Evolutionary conservation across 306 rosid genomes (phyloP).

Genomic region (Begonia masoniana): DNA sequence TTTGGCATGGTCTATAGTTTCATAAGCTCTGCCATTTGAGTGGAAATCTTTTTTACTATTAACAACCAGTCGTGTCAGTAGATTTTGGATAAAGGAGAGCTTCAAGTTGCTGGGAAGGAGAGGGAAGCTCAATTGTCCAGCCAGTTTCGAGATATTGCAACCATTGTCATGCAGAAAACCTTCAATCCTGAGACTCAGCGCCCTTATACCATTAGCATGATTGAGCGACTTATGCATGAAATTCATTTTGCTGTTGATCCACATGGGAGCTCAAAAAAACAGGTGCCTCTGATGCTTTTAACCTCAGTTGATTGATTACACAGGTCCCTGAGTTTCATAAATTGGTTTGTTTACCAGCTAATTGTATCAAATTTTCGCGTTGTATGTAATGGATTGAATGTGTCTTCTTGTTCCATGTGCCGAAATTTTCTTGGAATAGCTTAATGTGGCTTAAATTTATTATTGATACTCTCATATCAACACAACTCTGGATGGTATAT

Average conservation of each 20-base stretch:
- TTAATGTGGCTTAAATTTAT: too few relatives aligned
- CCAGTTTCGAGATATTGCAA: conserved; percentile 95
- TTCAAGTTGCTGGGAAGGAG: conserved; percentile 95
- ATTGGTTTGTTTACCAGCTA: too few relatives aligned
- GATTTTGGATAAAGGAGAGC: conserved; percentile 89
- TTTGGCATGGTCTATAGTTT: too few relatives aligned
- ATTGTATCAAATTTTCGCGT: too few relatives aligned
- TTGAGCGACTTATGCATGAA: conserved; percentile 82
- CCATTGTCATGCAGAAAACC: conserved; percentile 90
- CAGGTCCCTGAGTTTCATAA: too few relatives aligned
- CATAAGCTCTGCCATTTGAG: too few relatives aligned
- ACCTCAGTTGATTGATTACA: too few relatives aligned
- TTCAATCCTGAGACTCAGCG: conserved; percentile 86
- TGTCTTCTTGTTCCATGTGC: too few relatives aligned
- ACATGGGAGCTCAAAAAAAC: conserved; percentile 68
- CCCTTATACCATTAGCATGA: conserved; percentile 93
- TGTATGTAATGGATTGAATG: too few relatives aligned
- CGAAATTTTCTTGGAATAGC: too few relatives aligned
- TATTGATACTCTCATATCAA: too few relatives aligned
- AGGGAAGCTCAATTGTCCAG: conserved; percentile 73
- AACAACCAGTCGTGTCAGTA: conserved; percentile 9
- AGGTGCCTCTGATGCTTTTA: conserved; percentile 27
- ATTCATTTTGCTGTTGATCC: conserved; percentile 91
- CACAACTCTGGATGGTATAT: too few relatives aligned
- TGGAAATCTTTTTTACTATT: background rate